Evolutionary conservation across 2,329 filamentous ascomycete genomes (phyloP), one percentile per base, ranked within the genome.

Genomic region (Beauveria australis): DNA sequence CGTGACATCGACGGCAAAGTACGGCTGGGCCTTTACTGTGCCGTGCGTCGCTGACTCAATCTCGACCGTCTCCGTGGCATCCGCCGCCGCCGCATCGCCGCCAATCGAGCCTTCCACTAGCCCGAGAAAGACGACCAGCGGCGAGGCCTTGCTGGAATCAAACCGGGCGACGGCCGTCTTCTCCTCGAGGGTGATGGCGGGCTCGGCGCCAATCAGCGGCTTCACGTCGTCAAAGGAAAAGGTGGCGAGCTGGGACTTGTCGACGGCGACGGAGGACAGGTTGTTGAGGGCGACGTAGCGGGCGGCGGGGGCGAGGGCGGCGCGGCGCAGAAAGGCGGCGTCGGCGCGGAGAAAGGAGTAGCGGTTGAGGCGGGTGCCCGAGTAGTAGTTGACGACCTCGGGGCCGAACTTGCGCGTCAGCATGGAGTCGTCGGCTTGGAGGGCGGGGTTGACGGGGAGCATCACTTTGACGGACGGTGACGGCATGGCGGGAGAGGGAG

Each of bases 1-100:
- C 3, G 92, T 95, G 22, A 96, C 82, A 71, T 97, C 94, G 14
- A 99, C 73, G 1, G 92, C 93, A 71, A 97, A 99, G 75, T 87
- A 95, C 1, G 94, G 92, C 53, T 82, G 81, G 3, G 93, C 94
- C 40, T 79, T 82, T 71, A 96, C 95, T 53, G 85, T 84, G 62
- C 85, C 86, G 69, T 87, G 88, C 1, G 68, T 66, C 5, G 65
- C 63, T 19, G 73, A 70, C 22, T 67, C 49, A 46, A 72, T 64
- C 33, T 69, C 67, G 7, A 64, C 64, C 26, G 72, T 70, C n/a
- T 67, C 43, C 41, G 69, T 62, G 18, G 58, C 53, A 6, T 64
- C 63, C n/a, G n/a, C 24, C 6, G 26, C 10, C 4, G 63, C 63
- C 62, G 79, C 69, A 56, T 89, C 82, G 0, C 77, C 81, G 33